Evolutionary conservation across 2,329 filamentous ascomycete species (phyloP).

Genomic region (Eutypa lata): DNA sequence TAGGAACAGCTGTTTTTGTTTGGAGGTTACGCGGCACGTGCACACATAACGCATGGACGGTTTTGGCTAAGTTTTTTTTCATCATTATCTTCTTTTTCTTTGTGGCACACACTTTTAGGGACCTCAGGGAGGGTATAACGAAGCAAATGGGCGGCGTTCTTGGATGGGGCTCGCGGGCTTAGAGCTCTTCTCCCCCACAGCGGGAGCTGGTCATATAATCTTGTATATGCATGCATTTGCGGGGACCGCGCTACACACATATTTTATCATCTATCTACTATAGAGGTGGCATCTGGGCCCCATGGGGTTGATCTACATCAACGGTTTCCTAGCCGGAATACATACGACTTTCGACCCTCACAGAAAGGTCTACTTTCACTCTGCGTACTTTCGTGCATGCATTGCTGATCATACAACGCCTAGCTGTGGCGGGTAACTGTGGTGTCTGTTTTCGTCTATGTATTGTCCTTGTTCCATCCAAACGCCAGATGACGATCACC

Average conservation of each 20-base stretch:
- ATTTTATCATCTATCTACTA: constrained; percentile 7
- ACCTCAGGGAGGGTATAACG: background rate
- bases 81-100: background rate
- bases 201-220: constrained; percentile 25
- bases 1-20: background rate
- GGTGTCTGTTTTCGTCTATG: too few relatives aligned
- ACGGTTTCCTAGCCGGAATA: too few relatives aligned
- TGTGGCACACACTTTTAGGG: background rate
- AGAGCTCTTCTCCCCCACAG: constrained; percentile 23
- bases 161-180: constrained; percentile 22
- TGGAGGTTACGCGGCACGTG: background rate
- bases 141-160: constrained; percentile 31
- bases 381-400: too few relatives aligned
- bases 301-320: background rate
- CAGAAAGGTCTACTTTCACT: too few relatives aligned
- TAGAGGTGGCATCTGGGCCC: constrained; percentile 21
- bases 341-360: too few relatives aligned
- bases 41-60: constrained; percentile 9
- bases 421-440: too few relatives aligned
- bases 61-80: constrained; percentile 2
- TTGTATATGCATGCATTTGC: constrained; percentile 13
- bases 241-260: background rate
- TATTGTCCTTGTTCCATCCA: too few relatives aligned
- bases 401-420: too few relatives aligned
- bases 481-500: too few relatives aligned